These are phyloP conservation scores for Trifolium dubium DNA, from an alignment of 306 rosid genomes.

Conservation along the genomic window DNA sequence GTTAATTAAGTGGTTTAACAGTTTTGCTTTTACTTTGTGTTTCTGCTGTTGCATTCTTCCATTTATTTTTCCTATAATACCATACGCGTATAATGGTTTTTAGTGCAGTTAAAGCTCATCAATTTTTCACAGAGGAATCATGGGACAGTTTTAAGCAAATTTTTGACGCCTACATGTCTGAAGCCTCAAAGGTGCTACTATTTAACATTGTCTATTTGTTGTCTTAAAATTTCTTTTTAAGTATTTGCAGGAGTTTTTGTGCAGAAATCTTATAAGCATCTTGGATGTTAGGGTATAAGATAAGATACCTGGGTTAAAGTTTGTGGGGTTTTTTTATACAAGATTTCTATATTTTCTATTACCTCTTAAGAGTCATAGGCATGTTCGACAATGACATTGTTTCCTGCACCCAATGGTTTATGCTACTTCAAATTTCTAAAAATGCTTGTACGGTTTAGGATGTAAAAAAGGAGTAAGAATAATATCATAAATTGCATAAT, in stretches of 20 bases:
- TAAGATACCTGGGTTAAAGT: slow-evolving; percentile 28
- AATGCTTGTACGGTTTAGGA: slow-evolving; percentile 6
- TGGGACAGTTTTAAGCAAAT: slow-evolving; percentile 94
- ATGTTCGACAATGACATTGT: not conserved
- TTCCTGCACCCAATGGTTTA: not conserved
- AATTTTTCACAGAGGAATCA: slow-evolving; percentile 91
- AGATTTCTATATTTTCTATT: not conserved
- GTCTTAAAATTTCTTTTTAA: slow-evolving; percentile 20
- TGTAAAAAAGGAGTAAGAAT: not conserved
- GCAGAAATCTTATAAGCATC: slow-evolving; percentile 14
- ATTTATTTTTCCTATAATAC: slow-evolving; percentile 44
- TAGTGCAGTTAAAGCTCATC: slow-evolving; percentile 98
- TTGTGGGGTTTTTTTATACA: slow-evolving; percentile 2
- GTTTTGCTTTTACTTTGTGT: not conserved
- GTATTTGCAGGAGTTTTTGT: slow-evolving; percentile 15
- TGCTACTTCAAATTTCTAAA: slow-evolving; percentile 19
- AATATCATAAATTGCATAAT: not conserved
- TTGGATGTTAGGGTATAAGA: slow-evolving; percentile 14
- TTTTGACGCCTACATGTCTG: slow-evolving; percentile 82
- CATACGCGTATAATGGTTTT: slow-evolving; percentile 55
- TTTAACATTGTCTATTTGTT: slow-evolving; percentile 6
- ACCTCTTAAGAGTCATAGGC: not conserved
- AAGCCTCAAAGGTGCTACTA: slow-evolving; percentile 86
- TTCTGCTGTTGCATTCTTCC: slow-evolving; percentile 37
- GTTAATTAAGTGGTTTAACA: slow-evolving; percentile 41